Evolutionary conservation across 1,284 basidiomycete species (phyloP).

Genomic region (Austroboletus novae-zelandiae): DNA sequence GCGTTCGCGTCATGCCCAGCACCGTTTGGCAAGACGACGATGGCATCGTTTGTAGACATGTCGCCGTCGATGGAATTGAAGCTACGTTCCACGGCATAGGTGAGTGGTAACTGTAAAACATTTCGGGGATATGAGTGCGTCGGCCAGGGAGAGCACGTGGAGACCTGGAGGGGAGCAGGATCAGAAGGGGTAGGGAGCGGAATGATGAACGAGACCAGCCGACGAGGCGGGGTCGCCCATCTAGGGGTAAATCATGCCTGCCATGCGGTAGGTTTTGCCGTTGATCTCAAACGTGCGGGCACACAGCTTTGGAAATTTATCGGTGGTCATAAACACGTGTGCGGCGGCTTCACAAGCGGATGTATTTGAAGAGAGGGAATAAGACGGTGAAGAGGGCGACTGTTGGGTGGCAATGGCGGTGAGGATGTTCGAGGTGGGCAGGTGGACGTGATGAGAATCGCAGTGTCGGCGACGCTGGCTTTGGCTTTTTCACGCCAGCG

Average conservation of each 20-base stretch:
- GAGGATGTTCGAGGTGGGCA: constrained; percentile 77
- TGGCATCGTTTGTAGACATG: constrained; percentile 71
- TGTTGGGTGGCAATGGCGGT: constrained; percentile 51
- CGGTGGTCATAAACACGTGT: constrained; percentile 73
- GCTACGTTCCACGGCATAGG: constrained; percentile 87
- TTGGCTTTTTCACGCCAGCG: too few relatives aligned
- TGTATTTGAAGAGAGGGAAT: constrained; percentile 57
- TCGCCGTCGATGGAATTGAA: constrained; percentile 99
- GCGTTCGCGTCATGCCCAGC: too few relatives aligned
- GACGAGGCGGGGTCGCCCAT: too few relatives aligned
- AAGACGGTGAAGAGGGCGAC: constrained; percentile 33
- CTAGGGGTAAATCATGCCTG: too few relatives aligned
- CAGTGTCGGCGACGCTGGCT: constrained; percentile 8
- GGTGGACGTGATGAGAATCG: constrained; percentile 95
- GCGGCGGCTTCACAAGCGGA: constrained; percentile 82
- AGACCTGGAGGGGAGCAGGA: too few relatives aligned
- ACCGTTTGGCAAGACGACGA: constrained; percentile 76
- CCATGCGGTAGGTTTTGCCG: too few relatives aligned
- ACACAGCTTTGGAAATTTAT: too few relatives aligned
- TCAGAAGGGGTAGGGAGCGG: constrained; percentile 11
- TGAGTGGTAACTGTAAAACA: constrained; percentile 85
- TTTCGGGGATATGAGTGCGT: constrained; percentile 80
- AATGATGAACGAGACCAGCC: too few relatives aligned
- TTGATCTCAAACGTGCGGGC: too few relatives aligned
- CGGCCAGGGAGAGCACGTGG: constrained; percentile 95